A percentile compares a stretch with the other conserved stretches of the same genome.
These are phyloP conservation scores for Tulasnella sp. DNA, from an alignment of 768 basidiomycete genomes.

Conservation along the genomic window DNA sequence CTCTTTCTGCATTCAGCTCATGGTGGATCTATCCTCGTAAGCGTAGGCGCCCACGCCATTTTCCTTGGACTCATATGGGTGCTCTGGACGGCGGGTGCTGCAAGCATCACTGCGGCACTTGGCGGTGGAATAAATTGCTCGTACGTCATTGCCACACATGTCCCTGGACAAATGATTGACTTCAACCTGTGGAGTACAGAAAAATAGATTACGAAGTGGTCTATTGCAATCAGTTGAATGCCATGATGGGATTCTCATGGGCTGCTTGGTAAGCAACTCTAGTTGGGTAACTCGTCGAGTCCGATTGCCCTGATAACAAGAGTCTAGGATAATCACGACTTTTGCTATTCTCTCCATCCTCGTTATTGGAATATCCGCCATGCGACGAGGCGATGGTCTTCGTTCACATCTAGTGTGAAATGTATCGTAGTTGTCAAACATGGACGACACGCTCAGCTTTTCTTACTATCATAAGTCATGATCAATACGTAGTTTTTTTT, in stretches of 20 bases:
- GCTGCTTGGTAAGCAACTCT: slow-evolving; percentile 49
- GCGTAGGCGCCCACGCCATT: slow-evolving; percentile 47
- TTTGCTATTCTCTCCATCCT: slow-evolving; percentile 46
- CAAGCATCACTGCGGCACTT: slow-evolving; percentile 50
- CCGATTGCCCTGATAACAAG: no score
- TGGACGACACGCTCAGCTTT: not conserved
- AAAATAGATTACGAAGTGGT: slow-evolving; percentile 31
- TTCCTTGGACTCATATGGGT: slow-evolving; percentile 61
- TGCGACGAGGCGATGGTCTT: slow-evolving; percentile 54
- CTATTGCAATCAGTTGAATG: slow-evolving; percentile 68
- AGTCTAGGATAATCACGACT: slow-evolving; percentile 48
- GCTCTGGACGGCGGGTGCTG: slow-evolving; percentile 63
- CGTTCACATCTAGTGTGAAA: slow-evolving; percentile 38
- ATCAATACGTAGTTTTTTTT: not conserved
- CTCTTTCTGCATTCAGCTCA: slow-evolving; percentile 42
- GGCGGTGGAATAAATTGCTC: slow-evolving; percentile 60
- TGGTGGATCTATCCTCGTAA: slow-evolving; percentile 39
- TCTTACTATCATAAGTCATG: not conserved
- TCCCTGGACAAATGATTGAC: not conserved
- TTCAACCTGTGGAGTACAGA: slow-evolving; percentile 22
- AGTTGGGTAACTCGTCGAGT: no score
- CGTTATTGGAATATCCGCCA: slow-evolving; percentile 44
- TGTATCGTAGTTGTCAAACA: no score
- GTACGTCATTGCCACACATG: slow-evolving; percentile 27
- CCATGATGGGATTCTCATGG: slow-evolving; percentile 54